These are phyloP conservation scores for Keithomyces neogunnii DNA, from an alignment of 2,329 filamentous ascomycete genomes.

Conservation along the genomic window DNA sequence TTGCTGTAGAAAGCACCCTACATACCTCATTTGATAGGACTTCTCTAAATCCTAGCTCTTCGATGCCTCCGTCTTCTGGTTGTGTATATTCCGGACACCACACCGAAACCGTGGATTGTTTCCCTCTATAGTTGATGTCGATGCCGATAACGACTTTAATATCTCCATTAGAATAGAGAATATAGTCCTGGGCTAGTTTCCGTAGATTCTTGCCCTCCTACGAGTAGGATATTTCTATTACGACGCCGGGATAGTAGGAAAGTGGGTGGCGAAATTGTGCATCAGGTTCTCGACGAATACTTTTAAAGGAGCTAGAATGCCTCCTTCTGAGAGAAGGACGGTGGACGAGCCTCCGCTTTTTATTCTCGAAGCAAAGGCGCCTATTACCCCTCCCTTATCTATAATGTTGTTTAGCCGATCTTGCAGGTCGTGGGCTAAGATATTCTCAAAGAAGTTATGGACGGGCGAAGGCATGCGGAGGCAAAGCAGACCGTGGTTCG, in stretches of 20 bases:
- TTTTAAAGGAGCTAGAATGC: not conserved
- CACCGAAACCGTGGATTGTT: not conserved
- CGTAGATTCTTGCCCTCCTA: conserved; percentile 10
- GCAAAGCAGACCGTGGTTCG: not conserved
- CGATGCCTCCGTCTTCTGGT: not conserved
- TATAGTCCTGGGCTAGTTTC: conserved; percentile 12
- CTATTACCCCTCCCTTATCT: not conserved
- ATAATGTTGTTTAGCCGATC: not conserved
- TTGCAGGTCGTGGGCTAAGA: not conserved
- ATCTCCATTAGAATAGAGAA: conserved; percentile 10
- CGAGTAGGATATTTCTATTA: conserved; percentile 12
- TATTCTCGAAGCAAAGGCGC: not conserved
- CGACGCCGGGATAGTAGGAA: conserved; percentile 9
- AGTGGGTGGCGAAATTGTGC: conserved; percentile 8
- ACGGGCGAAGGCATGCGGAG: not conserved
- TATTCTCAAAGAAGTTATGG: not conserved
- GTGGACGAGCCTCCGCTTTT: not conserved
- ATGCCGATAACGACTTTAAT: conserved; percentile 13
- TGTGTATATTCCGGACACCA: not conserved
- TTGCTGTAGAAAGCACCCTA: not conserved
- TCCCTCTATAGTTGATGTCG: conserved; percentile 6
- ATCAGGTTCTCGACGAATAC: conserved; percentile 9
- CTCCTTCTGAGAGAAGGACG: not conserved
- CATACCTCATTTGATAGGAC: not conserved
- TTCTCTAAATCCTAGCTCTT: not conserved